phyloP scores from a whole-genome alignment of 441 rosid genomes.

The Corymbia calophylla region DNA sequence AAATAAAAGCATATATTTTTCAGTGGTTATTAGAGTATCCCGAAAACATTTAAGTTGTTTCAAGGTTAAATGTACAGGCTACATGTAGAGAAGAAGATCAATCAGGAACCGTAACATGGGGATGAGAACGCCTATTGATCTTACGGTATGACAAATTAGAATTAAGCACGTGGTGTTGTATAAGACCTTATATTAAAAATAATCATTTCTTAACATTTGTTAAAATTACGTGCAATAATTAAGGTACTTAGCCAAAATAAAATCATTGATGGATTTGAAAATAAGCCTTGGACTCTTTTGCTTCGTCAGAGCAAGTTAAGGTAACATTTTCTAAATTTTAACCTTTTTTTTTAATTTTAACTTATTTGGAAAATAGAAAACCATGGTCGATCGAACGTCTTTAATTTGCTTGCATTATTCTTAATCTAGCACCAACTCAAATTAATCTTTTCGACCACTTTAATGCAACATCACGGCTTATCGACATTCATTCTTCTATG shows the following conservation, averaged over 20 bases:
- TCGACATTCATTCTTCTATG: not conserved
- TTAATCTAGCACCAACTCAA: not conserved
- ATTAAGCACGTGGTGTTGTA: no score
- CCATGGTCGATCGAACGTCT: not conserved
- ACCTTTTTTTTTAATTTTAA: not conserved
- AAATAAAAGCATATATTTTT: not conserved
- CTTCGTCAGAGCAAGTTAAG: not conserved
- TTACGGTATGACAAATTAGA: not conserved
- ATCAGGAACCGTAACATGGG: no score
- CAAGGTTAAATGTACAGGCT: not conserved
- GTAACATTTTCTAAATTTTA: not conserved
- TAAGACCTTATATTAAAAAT: not conserved
- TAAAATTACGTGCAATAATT: not conserved
- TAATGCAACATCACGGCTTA: not conserved
- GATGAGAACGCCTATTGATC: not conserved
- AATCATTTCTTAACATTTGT: not conserved
- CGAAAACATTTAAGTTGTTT: fast-evolving
- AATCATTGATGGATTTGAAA: not conserved
- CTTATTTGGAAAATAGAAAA: not conserved
- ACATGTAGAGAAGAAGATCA: no score
- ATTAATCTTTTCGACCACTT: not conserved
- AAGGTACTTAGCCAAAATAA: not conserved
- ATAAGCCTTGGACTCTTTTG: not conserved
- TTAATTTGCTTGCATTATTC: not conserved
- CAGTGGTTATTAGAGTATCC: not conserved